Evolutionary conservation across 805 yeast genomes (phyloP).

Genomic region (Starmerella sirachaensis): DNA sequence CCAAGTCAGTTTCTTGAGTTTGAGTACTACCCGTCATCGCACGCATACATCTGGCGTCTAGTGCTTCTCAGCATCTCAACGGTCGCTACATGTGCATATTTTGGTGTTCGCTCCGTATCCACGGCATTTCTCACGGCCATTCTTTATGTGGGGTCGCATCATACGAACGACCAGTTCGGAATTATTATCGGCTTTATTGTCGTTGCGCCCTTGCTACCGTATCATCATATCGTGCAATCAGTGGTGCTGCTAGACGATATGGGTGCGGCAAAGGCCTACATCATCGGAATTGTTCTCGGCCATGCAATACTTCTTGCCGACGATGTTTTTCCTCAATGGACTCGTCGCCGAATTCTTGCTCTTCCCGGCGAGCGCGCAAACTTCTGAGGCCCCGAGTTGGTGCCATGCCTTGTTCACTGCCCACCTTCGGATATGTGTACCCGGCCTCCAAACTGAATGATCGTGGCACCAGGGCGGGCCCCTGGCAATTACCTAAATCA

Average conservation of each 20-base stretch:
- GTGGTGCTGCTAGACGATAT: slow-evolving; percentile 16
- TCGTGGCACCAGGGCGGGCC: too few species aligned
- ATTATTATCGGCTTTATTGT: slow-evolving; percentile 35
- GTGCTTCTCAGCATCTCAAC: slow-evolving; percentile 25
- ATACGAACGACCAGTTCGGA: slow-evolving; percentile 32
- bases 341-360: slow-evolving; percentile 7
- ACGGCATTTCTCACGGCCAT: slow-evolving; percentile 31
- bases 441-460: too few species aligned
- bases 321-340: slow-evolving; percentile 34
- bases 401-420: too few species aligned
- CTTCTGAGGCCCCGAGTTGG: not conserved
- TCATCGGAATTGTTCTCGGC: slow-evolving; percentile 33
- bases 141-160: slow-evolving; percentile 38
- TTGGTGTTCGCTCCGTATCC: slow-evolving; percentile 19
- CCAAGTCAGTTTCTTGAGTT: slow-evolving; percentile 26
- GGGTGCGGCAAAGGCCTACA: not conserved
- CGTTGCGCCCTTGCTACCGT: slow-evolving; percentile 35
- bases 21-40: slow-evolving; percentile 25
- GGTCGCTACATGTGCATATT: slow-evolving; percentile 27
- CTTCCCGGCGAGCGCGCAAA: slow-evolving; percentile 8
- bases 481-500: too few species aligned
- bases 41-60: slow-evolving; percentile 13
- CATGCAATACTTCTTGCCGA: slow-evolving; percentile 33
- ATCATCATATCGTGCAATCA: slow-evolving; percentile 21
- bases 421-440: too few species aligned